Conservation (phyloP, 108 stramenopile species). For the Parietichytrium sp. region DNA sequence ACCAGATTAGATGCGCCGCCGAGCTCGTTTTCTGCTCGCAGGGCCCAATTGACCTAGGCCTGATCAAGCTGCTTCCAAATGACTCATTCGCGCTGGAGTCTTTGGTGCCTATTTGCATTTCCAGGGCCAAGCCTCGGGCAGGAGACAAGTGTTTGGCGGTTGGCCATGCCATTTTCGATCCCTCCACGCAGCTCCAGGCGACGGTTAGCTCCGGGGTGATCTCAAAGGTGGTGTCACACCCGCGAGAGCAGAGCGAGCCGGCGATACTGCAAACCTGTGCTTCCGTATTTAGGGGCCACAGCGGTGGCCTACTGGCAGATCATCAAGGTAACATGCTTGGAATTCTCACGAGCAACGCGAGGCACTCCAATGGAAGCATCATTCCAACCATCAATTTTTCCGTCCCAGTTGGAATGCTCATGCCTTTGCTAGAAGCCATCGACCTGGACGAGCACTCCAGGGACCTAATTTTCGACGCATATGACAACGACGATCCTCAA, state of each 20-base stretch:
- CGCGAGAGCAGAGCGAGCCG: not conserved
- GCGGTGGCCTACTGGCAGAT: slow-evolving; percentile 22
- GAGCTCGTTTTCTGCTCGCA: not conserved
- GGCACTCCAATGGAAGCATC: slow-evolving; percentile 33
- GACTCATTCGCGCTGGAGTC: not conserved
- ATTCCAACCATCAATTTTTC: slow-evolving; percentile 17
- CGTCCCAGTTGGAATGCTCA: not conserved
- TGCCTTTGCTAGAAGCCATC: not conserved
- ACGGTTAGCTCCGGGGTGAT: not conserved
- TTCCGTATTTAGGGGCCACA: slow-evolving; percentile 19
- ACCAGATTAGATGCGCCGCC: not conserved
- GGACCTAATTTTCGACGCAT: not conserved
- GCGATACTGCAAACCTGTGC: slow-evolving; percentile 24
- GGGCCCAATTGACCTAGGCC: not conserved
- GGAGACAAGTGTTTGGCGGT: not conserved
- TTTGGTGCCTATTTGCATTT: not conserved
- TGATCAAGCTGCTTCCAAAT: not conserved
- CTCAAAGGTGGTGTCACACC: not conserved
- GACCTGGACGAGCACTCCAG: not conserved
- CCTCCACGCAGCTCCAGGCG: slow-evolving; percentile 11
- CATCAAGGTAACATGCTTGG: not conserved
- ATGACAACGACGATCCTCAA: not conserved
- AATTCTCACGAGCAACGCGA: slow-evolving; percentile 24
- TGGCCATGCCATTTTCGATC: slow-evolving; percentile 35
- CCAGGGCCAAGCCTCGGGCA: not conserved